phyloP scores from a whole-genome alignment of 495 filamentous ascomycete species.

The Talaromyces borbonicus region DNA sequence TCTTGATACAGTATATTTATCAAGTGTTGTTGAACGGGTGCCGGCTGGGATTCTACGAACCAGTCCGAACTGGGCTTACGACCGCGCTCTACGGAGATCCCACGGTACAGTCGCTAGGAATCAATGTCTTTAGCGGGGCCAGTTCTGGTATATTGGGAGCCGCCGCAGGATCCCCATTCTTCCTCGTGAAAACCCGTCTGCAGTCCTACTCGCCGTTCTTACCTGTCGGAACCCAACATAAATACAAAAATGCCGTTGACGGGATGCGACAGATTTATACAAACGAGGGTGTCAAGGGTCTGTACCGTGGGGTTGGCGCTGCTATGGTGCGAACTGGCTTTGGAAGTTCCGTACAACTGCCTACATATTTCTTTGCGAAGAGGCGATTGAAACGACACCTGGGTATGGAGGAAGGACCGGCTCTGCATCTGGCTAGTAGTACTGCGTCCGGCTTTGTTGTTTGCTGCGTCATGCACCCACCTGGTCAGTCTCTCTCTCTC shows the following conservation, averaged over 20 bases:
- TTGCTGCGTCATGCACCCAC: slow-evolving; percentile 96
- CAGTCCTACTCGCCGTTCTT: slow-evolving; percentile 92
- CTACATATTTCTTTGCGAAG: slow-evolving; percentile 98
- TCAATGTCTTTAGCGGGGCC: slow-evolving; percentile 91
- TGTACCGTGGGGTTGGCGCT: slow-evolving; percentile 83
- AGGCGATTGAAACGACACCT: slow-evolving; percentile 66
- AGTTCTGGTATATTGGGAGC: slow-evolving; percentile 83
- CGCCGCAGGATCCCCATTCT: slow-evolving; percentile 87
- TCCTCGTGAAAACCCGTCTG: slow-evolving; percentile 94
- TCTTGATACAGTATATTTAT: slow-evolving; percentile 66
- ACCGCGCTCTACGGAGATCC: slow-evolving; percentile 58
- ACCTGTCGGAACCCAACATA: slow-evolving; percentile 91
- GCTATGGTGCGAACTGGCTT: slow-evolving; percentile 98
- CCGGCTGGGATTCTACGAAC: slow-evolving; percentile 96
- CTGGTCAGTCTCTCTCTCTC: slow-evolving; percentile 48
- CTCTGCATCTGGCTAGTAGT: slow-evolving; percentile 79
- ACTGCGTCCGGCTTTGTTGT: slow-evolving; percentile 91
- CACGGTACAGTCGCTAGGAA: slow-evolving; percentile 64
- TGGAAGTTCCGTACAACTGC: slow-evolving; percentile 88
- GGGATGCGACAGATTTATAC: slow-evolving; percentile 70
- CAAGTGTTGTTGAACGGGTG: slow-evolving; percentile 95
- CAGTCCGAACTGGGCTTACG: slow-evolving; percentile 63
- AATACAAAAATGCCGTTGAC: slow-evolving; percentile 77
- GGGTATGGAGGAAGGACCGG: slow-evolving; percentile 84
- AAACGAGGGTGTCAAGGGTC: slow-evolving; percentile 64